Evolutionary conservation across 306 rosid genomes (phyloP).

Genomic region (Cicer arietinum): DNA sequence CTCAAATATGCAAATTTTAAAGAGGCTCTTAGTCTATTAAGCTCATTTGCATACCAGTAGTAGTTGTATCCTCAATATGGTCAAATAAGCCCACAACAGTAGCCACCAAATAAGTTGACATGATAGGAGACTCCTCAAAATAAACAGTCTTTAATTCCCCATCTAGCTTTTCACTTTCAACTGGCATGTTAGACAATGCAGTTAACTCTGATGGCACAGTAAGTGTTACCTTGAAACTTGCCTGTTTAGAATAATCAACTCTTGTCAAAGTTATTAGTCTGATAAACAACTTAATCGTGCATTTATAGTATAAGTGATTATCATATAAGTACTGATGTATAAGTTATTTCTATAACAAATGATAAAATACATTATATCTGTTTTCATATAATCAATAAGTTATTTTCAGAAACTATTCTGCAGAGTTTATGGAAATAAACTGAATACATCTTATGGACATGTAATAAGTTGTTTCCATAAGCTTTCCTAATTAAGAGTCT

Average conservation of each 20-base stretch:
- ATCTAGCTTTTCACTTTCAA: constrained; percentile 52
- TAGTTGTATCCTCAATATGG: constrained; percentile 56
- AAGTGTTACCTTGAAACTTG: constrained; percentile 63
- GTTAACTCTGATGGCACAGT: constrained; percentile 61
- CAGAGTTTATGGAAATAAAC: too few species aligned
- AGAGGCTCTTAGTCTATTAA: not conserved
- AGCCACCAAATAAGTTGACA: constrained; percentile 79
- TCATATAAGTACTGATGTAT: too few species aligned
- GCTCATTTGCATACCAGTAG: constrained; percentile 49
- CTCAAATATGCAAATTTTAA: too few species aligned
- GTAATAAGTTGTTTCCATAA: too few species aligned
- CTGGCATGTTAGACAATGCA: constrained; percentile 76
- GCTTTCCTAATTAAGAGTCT: too few species aligned
- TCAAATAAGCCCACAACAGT: constrained; percentile 66
- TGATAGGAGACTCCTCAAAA: constrained; percentile 63
- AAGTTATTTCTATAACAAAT: too few species aligned
- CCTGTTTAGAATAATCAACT: constrained; percentile 51
- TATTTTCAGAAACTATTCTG: too few species aligned
- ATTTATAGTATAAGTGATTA: too few species aligned
- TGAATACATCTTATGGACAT: too few species aligned
- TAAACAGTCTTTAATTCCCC: constrained; percentile 55
- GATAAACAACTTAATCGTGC: not conserved
- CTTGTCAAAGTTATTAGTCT: constrained; percentile 15
- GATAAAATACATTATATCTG: too few species aligned
- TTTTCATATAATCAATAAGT: too few species aligned